Conservation (phyloP, 2,329 filamentous ascomycete species). For the Phaeophleospora eucalypticola region DNA sequence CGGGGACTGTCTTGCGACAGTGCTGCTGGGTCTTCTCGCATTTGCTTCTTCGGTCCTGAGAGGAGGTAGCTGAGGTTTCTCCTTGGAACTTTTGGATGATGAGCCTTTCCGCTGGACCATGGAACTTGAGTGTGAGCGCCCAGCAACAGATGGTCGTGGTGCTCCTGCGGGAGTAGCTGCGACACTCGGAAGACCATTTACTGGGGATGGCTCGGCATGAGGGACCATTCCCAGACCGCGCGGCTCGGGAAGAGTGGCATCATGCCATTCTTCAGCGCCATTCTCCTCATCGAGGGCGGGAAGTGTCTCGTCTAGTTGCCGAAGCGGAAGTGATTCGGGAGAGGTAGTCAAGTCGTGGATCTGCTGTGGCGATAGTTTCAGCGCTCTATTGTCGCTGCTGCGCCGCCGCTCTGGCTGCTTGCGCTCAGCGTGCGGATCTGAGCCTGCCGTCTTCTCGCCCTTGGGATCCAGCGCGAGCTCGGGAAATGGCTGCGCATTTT, state of each 20-base stretch:
- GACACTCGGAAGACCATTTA: slow-evolving; percentile 6
- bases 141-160: not conserved
- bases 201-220: not conserved
- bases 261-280: slow-evolving; percentile 10
- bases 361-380: slow-evolving; percentile 16
- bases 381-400: slow-evolving; percentile 16
- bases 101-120: slow-evolving; percentile 12
- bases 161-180: slow-evolving; percentile 7
- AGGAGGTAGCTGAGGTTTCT: slow-evolving; percentile 16
- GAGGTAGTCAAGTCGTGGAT: slow-evolving; percentile 19
- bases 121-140: slow-evolving; percentile 12
- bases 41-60: slow-evolving; percentile 28
- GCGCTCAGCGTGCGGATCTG: not conserved
- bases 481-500: slow-evolving; percentile 4
- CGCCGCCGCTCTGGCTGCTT: slow-evolving; percentile 5
- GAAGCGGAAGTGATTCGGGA: slow-evolving; percentile 20
- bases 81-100: slow-evolving; percentile 11
- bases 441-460: not conserved
- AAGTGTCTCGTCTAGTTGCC: slow-evolving; percentile 14
- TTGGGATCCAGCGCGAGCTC: slow-evolving; percentile 1
- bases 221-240: not conserved
- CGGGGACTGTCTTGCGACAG: slow-evolving; percentile 28
- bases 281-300: slow-evolving; percentile 9
- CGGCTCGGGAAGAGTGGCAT: slow-evolving; percentile 4
- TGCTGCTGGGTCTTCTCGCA: slow-evolving; percentile 26